A percentile compares a stretch with the other conserved stretches of the same genome.
Evolutionary conservation across 164 flowering plant genomes (phyloP).

Genomic region (grape (Vitis vinifera)): ASM3070453v1 NC_081814.1:6772501-6773000

Average conservation of each 20-base stretch:
- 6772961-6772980: too few relatives aligned
- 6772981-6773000: too few relatives aligned
- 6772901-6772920: slow-evolving; percentile 53
- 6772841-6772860: slow-evolving; percentile 48
- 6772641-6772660: slow-evolving; percentile 31
- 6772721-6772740: slow-evolving; percentile 52
- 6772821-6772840: slow-evolving; percentile 57
- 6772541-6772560: not conserved
- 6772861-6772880: slow-evolving; percentile 39
- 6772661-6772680: slow-evolving; percentile 26
- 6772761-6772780: slow-evolving; percentile 56
- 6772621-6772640: too few relatives aligned
- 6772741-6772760: slow-evolving; percentile 56
- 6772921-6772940: slow-evolving; percentile 24
- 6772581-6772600: too few relatives aligned
- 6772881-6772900: slow-evolving; percentile 36
- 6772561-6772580: too few relatives aligned
- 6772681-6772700: slow-evolving; percentile 20
- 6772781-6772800: slow-evolving; percentile 42
- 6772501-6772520: not conserved
- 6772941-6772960: not conserved
- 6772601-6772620: too few relatives aligned
- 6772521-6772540: not conserved
- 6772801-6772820: slow-evolving; percentile 32
- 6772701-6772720: slow-evolving; percentile 56